phyloP scores from a whole-genome alignment of 352 stramenopile species.

The Phytophthora nicotianae region DNA sequence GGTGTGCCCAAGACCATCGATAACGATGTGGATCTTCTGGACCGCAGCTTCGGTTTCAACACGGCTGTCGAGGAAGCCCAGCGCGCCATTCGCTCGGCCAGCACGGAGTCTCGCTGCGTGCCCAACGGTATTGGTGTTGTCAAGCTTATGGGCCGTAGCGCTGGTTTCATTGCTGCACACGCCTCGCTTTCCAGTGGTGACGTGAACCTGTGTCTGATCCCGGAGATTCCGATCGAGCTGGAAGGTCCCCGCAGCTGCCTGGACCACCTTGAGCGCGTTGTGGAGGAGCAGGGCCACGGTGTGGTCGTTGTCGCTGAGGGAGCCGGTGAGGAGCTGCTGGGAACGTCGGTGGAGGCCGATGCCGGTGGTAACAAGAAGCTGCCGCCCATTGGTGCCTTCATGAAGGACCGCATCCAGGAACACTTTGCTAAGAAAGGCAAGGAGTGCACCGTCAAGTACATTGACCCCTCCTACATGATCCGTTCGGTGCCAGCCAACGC shows the following conservation, averaged over 20 bases:
- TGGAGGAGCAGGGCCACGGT: constrained; percentile 96
- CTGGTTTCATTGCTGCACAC: constrained; percentile 97
- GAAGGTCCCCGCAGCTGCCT: constrained; percentile 92
- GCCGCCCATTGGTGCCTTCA: constrained; percentile 95
- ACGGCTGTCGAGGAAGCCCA: constrained; percentile 97
- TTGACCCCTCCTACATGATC: constrained; percentile 99
- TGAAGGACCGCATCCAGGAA: constrained; percentile 94
- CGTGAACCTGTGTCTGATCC: constrained; percentile 98
- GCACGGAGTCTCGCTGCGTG: constrained; percentile 95
- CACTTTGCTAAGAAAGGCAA: constrained; percentile 93
- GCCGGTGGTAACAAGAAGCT: constrained; percentile 96
- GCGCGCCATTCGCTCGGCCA: constrained; percentile 90
- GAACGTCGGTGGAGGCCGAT: constrained; percentile 91
- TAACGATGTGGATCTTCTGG: constrained; percentile 98
- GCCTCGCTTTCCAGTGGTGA: constrained; percentile 96
- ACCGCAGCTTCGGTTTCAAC: constrained; percentile 98
- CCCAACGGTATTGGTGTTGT: constrained; percentile 98
- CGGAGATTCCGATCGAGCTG: constrained; percentile 97
- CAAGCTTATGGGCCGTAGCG: constrained; percentile 98
- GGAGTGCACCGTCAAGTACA: constrained; percentile 96
- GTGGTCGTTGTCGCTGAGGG: constrained; percentile 98
- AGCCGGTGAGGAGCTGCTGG: constrained; percentile 95
- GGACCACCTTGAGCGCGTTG: constrained; percentile 89
- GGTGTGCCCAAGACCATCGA: constrained; percentile 99
- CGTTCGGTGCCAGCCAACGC: constrained; percentile 93